These are phyloP conservation scores for Termitomyces sp. DNA, from an alignment of 768 basidiomycete genomes.

Conservation along the genomic window DNA sequence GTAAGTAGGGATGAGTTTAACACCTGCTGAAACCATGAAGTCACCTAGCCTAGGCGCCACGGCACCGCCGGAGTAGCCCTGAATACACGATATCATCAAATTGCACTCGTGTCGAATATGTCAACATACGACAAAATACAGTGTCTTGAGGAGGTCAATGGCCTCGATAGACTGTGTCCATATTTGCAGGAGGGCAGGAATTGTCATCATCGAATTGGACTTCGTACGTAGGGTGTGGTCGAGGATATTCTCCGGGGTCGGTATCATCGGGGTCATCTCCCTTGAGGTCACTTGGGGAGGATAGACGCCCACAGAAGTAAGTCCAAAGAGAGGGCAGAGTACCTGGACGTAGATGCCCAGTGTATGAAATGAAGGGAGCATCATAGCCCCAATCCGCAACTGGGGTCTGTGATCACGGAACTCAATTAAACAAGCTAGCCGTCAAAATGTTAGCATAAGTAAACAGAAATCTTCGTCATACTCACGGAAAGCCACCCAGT, in stretches of 20 bases:
- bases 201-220: constrained; percentile 19
- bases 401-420: constrained; percentile 8
- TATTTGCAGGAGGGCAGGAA: constrained; percentile 28
- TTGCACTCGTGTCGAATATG: background rate
- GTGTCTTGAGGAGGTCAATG: constrained; percentile 20
- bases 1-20: constrained; percentile 21
- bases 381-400: constrained; percentile 20
- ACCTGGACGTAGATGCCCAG: constrained; percentile 24
- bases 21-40: constrained; percentile 24
- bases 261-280: constrained; percentile 26
- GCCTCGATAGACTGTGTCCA: constrained; percentile 23
- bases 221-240: constrained; percentile 20
- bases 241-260: constrained; percentile 31
- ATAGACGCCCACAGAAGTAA: constrained; percentile 18
- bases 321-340: constrained; percentile 20
- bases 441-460: background rate
- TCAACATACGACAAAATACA: constrained; percentile 27
- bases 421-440: constrained; percentile 7
- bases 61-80: constrained; percentile 30
- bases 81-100: background rate
- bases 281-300: constrained; percentile 22
- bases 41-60: constrained; percentile 31
- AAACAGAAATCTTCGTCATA: background rate
- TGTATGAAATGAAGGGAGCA: constrained; percentile 29
- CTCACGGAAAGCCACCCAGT: constrained; percentile 27